Evolutionary conservation across 176 grass and related monocot genomes (phyloP).

Genomic region (Oryza rufipogon): DNA sequence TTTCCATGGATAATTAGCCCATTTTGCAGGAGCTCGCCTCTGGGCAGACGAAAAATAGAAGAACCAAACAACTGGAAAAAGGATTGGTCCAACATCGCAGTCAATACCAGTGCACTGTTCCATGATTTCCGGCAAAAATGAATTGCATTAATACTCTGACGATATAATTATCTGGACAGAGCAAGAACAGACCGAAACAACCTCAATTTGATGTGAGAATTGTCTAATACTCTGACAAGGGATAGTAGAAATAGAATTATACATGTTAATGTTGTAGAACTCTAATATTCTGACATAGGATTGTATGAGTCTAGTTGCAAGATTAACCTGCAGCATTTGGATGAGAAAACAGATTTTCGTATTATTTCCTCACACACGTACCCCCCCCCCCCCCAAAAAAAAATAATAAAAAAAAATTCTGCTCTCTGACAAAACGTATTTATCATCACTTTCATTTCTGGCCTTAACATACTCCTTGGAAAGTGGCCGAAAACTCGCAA

Average conservation of each 20-base stretch:
- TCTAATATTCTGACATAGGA: not conserved
- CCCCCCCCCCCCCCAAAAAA: not conserved
- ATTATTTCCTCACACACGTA: not conserved
- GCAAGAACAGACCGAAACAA: not conserved
- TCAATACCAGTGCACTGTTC: not conserved
- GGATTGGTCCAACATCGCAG: not conserved
- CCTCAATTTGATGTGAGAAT: not conserved
- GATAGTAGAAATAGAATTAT: not conserved
- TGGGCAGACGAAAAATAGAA: not conserved
- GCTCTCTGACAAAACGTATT: not conserved
- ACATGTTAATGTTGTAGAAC: not conserved
- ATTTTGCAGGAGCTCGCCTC: not conserved
- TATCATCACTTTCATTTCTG: not conserved
- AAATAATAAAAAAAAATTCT: not conserved
- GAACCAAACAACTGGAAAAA: not conserved
- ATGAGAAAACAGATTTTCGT: not conserved
- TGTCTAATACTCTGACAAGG: not conserved
- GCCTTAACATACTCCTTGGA: slow-evolving; percentile 24
- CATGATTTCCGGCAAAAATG: not conserved
- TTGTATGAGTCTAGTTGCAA: not conserved
- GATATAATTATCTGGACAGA: not conserved
- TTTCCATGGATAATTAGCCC: not conserved
- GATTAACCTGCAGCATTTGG: not conserved
- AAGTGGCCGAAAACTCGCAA: not conserved
- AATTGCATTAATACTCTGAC: not conserved